Evolutionary conservation across 2,329 filamentous ascomycete species (phyloP).

Genomic region (Tolypocladium tundrense): DNA sequence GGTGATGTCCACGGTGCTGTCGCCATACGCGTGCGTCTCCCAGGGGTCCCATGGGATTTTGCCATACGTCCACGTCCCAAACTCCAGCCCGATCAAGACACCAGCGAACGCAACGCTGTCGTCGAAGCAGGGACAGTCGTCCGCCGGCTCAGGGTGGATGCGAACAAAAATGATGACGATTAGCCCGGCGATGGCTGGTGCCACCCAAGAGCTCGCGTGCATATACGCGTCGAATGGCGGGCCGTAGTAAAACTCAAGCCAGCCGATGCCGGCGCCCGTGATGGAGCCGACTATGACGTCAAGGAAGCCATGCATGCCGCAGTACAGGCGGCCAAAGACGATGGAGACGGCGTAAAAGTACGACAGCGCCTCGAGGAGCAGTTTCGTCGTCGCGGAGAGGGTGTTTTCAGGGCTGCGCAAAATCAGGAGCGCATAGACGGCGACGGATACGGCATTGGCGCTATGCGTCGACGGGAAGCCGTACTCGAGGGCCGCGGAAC

Average conservation of each 20-base stretch:
- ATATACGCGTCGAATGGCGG: constrained; percentile 61
- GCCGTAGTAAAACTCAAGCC: constrained; percentile 50
- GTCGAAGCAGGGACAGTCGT: constrained; percentile 95
- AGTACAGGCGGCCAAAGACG: constrained; percentile 84
- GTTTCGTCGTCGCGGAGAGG: constrained; percentile 46
- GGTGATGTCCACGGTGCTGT: constrained; percentile 53
- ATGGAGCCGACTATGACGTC: constrained; percentile 76
- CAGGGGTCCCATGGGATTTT: constrained; percentile 37
- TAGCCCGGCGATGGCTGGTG: constrained; percentile 52
- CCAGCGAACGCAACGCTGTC: constrained; percentile 91
- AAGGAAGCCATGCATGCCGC: constrained; percentile 96
- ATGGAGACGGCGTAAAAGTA: constrained; percentile 88
- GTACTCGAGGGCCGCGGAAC: constrained; percentile 88
- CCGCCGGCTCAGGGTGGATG: constrained; percentile 88
- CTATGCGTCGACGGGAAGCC: constrained; percentile 96
- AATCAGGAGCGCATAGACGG: constrained; percentile 68
- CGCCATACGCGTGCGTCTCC: constrained; percentile 30
- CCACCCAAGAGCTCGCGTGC: constrained; percentile 51
- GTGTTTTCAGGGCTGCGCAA: constrained; percentile 56
- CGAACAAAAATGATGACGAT: constrained; percentile 68
- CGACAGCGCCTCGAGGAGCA: constrained; percentile 55
- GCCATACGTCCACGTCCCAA: constrained; percentile 75
- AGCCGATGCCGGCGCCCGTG: constrained; percentile 58
- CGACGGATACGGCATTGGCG: constrained; percentile 91
- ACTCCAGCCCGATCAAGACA: constrained; percentile 74